Evolutionary conservation across 192 early-diverging fungal genomes (phyloP), one percentile per base, ranked within the genome.

Genomic region (Chytriomyces sp.): DNA sequence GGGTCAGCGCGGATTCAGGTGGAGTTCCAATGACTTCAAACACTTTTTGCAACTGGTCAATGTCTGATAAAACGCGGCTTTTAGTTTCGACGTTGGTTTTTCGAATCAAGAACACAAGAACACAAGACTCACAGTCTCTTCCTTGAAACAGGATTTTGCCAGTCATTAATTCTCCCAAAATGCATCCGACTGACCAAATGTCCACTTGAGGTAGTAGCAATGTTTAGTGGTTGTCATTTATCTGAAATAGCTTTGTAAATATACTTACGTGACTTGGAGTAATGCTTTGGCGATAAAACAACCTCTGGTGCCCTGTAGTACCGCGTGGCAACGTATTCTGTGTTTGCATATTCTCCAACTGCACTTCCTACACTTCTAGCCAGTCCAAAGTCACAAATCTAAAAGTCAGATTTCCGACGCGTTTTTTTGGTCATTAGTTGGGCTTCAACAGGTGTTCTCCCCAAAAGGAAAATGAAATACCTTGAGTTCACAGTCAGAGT

Each of bases 251-350:
- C 87, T 28, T 20, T 24, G 18, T 26, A 75, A n/a, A 79, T 28
- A 35, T 11, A 53, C 73, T 77, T 57, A 86, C 85, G 97, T 9
- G 98, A 97, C 89, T 98, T 98, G 77, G 96, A 98, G 83, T 99
- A 99, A 81, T 93, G 93, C 79, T 95, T 95, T 82, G 97, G 98
- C 13, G 96, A 94, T 63, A 99, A 86, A 93, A 99, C 96, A 75
- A 99, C 95, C 77, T 99, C 98, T 23, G 98, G 98, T 16, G 98
- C 95, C 61, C 98, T 89, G 85, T 98, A 99, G 96, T 96, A 99
- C 77, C 98, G 86, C n/a, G 98, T 99, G 50, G 98, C 98, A 43
- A 99, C 98, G 74, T 99, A 99, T 83, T 99, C 98, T 20, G 98
- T 99, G 95, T 99, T 94, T 78, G 97, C 78, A 60, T 59, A 74